These are phyloP conservation scores for Aspergillus flavus DNA, from an alignment of 2,329 filamentous ascomycete genomes.

Conservation along the genomic window DNA sequence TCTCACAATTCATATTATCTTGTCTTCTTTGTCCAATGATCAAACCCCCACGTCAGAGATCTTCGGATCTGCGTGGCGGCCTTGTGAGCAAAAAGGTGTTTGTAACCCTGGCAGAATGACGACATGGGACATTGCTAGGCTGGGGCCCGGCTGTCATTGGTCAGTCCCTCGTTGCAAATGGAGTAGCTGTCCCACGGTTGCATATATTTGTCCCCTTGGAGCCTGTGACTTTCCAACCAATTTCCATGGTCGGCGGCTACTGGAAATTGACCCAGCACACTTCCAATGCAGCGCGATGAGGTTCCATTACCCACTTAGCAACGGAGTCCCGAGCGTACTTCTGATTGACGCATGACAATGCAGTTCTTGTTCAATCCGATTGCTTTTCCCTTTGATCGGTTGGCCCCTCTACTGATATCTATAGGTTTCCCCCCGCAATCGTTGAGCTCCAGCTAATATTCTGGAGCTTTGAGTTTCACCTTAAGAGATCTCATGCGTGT, in stretches of 20 bases:
- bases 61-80: slow-evolving; percentile 27
- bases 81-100: slow-evolving; percentile 5
- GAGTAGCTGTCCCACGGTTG: slow-evolving; percentile 11
- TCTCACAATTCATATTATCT: slow-evolving; percentile 8
- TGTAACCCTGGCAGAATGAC: slow-evolving; percentile 15
- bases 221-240: neutral
- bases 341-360: neutral
- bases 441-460: neutral
- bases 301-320: neutral
- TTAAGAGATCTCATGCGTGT: neutral
- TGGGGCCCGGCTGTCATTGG: slow-evolving; percentile 8
- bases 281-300: neutral
- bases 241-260: neutral
- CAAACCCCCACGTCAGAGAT: slow-evolving; percentile 30
- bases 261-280: neutral
- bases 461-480: slow-evolving; percentile 3
- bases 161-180: neutral
- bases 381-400: neutral
- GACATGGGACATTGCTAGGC: slow-evolving; percentile 12
- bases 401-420: neutral
- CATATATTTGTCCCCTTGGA: slow-evolving; percentile 4
- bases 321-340: neutral
- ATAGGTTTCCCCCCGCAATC: neutral
- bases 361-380: neutral
- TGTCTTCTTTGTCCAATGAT: slow-evolving; percentile 5